These are phyloP conservation scores for Penicillium sp. DNA, from an alignment of 2,329 filamentous ascomycete genomes.

Conservation along the genomic window DNA sequence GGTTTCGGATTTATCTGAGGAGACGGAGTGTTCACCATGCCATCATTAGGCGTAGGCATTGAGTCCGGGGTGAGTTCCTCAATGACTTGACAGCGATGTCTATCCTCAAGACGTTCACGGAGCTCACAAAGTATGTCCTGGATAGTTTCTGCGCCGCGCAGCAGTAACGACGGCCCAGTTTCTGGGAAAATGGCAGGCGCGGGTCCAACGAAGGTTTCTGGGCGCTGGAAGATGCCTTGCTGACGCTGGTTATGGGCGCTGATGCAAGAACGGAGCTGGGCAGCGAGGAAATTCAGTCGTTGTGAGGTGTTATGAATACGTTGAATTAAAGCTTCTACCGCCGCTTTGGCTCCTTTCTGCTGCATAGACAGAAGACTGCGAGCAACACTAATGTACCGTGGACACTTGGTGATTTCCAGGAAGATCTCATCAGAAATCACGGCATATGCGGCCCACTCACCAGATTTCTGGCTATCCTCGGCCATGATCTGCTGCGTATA, in stretches of 20 bases:
- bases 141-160: slow-evolving; percentile 24
- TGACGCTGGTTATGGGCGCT: slow-evolving; percentile 20
- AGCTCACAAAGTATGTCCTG: slow-evolving; percentile 18
- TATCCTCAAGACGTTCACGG: slow-evolving; percentile 14
- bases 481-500: slow-evolving; percentile 21
- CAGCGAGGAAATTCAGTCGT: slow-evolving; percentile 6
- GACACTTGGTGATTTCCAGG: slow-evolving; percentile 27
- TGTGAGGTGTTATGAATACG: slow-evolving; percentile 18
- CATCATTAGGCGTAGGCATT: slow-evolving; percentile 9
- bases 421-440: slow-evolving; percentile 22
- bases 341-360: not conserved
- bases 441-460: slow-evolving; percentile 23
- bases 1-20: slow-evolving; percentile 2
- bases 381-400: slow-evolving; percentile 25
- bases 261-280: slow-evolving; percentile 18
- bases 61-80: slow-evolving; percentile 16
- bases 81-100: slow-evolving; percentile 4
- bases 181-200: slow-evolving; percentile 21
- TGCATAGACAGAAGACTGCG: slow-evolving; percentile 11
- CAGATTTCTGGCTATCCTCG: slow-evolving; percentile 23
- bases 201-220: slow-evolving; percentile 22
- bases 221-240: slow-evolving; percentile 21
- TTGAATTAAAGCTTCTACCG: slow-evolving; percentile 5
- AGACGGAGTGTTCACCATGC: slow-evolving; percentile 7
- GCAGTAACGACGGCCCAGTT: slow-evolving; percentile 22